A percentile compares a stretch with the other conserved stretches of the same genome.
Conservation (phyloP, 2,329 filamentous ascomycete genomes). For the Karstenula rhodostoma region DNA sequence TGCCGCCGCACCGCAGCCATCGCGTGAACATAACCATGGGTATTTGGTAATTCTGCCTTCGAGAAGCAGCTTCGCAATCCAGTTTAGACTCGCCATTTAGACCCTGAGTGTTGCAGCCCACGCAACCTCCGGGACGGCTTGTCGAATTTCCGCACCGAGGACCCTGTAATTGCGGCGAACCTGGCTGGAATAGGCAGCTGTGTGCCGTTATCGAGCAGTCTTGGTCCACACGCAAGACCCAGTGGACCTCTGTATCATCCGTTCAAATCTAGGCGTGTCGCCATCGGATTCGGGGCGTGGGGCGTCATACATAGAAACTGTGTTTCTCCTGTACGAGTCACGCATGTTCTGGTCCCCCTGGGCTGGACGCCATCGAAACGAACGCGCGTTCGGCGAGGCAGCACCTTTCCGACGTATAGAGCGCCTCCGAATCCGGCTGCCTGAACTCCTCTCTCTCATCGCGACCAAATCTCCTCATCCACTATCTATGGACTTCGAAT, state of each 20-base stretch:
- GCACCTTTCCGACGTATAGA: conserved; percentile 38
- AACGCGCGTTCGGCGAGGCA: conserved; percentile 38
- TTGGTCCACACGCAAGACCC: conserved; percentile 1
- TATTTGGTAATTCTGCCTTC: conserved; percentile 6
- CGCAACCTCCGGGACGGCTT: conserved; percentile 5
- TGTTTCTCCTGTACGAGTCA: conserved; percentile 29
- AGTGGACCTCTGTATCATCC: not conserved
- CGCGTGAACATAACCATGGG: conserved; percentile 27
- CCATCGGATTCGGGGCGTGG: conserved; percentile 3
- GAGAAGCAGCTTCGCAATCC: conserved; percentile 9
- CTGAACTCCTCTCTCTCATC: conserved; percentile 19
- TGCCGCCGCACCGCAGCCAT: conserved; percentile 29
- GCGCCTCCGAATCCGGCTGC: conserved; percentile 30
- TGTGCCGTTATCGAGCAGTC: conserved; percentile 3
- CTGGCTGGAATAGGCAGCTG: conserved; percentile 15
- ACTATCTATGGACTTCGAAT: not conserved
- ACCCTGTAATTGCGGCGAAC: not conserved
- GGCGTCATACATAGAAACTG: conserved; percentile 24
- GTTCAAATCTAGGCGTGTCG: not conserved
- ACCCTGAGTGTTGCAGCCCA: not conserved
- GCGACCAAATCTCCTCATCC: not conserved
- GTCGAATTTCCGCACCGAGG: conserved; percentile 4
- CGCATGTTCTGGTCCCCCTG: conserved; percentile 13
- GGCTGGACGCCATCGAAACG: conserved; percentile 5
- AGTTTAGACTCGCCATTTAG: not conserved